Evolutionary conservation across 2,329 filamentous ascomycete genomes (phyloP), one percentile per base, ranked within the genome.

Genomic region (Colletotrichum caudatum): DNA sequence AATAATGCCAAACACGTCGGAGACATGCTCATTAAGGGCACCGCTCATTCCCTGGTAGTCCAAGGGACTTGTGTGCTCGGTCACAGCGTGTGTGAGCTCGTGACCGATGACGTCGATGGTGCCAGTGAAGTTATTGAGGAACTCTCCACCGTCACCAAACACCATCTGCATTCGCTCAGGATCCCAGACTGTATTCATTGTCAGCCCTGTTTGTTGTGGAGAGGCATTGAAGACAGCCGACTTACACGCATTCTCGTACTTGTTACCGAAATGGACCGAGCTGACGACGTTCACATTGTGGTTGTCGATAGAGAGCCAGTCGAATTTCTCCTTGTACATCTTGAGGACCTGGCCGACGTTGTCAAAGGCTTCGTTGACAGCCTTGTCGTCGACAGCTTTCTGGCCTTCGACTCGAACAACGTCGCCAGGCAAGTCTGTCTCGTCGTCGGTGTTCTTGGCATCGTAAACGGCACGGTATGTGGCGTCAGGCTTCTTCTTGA

Each of bases 1-100:
- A 85, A 89, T 88, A 77, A 86, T 84, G 69, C 86, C 88, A 74
- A 89, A 89, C 1, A 85, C 84, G 74, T 90, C 88, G 0, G 87
- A 85, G 41, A 89, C 74, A 73, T 87, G 85, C 77, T 90, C 88
- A 71, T 89, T 89, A 50, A 90, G 80, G 18, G 87, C 87, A 23
- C 88, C 88, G 18, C 84, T 79, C 76, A 89, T 84, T 48, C 81
- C 83, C n/a, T 78, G 74, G 75, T 89, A 89, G 62, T 84, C 78
- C 11, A 90, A 82, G 1, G 83, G 82, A 14, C 82, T 83, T 3
- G 84, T 86, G 75, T 86, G 80, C 74, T 88, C 83, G 0, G 84
- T 87, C 26, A 90, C 81, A 37, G 85, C 87, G 74, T 89, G 88
- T 48, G 86, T 88, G 26, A 89, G 78, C 74, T 89, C 88, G 73